Evolutionary conservation across 208 protist species (phyloP).

Genomic region (Lotmaria passim): DNA sequence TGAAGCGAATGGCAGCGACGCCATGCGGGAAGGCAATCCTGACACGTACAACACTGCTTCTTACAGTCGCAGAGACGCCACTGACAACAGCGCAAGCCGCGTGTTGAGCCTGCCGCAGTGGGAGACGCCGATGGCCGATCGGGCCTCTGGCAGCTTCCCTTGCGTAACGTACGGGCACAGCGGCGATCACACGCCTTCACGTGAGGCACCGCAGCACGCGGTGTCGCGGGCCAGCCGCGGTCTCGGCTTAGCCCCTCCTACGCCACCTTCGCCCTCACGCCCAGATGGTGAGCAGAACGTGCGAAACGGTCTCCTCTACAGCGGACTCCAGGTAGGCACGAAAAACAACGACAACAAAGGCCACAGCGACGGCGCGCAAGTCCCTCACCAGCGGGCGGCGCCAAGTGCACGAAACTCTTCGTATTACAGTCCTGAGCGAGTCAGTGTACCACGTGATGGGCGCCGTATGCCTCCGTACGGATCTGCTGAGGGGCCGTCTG

Average conservation of each 20-base stretch:
- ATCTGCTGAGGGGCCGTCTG: not conserved
- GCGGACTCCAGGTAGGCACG: conserved; percentile 2
- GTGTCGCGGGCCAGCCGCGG: not conserved
- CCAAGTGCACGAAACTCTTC: not conserved
- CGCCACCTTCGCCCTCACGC: conserved; percentile 1
- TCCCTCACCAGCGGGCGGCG: not conserved
- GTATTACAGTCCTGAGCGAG: not conserved
- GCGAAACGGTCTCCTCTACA: conserved; percentile 11
- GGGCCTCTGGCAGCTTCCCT: not conserved
- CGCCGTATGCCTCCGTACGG: too few species aligned
- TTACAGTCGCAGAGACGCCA: too few species aligned
- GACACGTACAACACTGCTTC: too few species aligned
- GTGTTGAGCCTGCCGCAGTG: not conserved
- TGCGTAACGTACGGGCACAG: not conserved
- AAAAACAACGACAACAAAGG: not conserved
- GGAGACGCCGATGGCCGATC: not conserved
- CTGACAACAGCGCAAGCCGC: too few species aligned
- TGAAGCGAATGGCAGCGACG: too few species aligned
- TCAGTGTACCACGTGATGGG: not conserved
- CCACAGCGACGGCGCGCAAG: not conserved
- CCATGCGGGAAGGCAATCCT: too few species aligned
- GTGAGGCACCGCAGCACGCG: not conserved
- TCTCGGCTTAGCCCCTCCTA: conserved; percentile 3
- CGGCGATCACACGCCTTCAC: not conserved
- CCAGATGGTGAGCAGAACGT: not conserved